These are phyloP conservation scores for Solanum gracilifrons DNA, from an alignment of 257 asterid species.

Conservation along the genomic window DNA sequence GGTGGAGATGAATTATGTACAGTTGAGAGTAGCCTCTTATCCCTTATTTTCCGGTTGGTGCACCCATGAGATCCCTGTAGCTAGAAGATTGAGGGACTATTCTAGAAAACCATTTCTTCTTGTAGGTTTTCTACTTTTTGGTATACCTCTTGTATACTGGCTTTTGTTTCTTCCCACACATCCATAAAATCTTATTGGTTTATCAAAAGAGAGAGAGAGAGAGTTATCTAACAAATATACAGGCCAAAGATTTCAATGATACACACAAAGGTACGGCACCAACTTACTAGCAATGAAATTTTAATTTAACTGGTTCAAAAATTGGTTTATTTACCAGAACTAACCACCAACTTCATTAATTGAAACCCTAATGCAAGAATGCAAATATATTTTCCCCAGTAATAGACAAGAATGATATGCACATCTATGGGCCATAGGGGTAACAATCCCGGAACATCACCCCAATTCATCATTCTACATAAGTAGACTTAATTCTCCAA, in stretches of 20 bases:
- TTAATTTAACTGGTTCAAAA: neutral
- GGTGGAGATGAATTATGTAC: neutral
- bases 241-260: neutral
- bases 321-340: neutral
- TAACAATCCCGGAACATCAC: neutral
- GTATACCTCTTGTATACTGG: neutral
- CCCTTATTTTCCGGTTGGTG: neutral
- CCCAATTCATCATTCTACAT: neutral
- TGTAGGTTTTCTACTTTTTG: neutral
- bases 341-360: neutral
- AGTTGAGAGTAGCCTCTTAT: neutral
- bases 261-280: neutral
- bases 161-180: neutral
- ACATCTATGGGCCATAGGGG: neutral
- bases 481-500: neutral
- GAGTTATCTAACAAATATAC: neutral
- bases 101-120: neutral
- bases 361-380: neutral
- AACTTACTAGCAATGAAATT: neutral
- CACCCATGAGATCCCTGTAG: neutral
- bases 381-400: neutral
- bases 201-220: neutral
- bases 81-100: neutral
- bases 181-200: neutral
- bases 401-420: neutral